Conservation (phyloP, 83 land plant species). For the Larix sibirica region DNA sequence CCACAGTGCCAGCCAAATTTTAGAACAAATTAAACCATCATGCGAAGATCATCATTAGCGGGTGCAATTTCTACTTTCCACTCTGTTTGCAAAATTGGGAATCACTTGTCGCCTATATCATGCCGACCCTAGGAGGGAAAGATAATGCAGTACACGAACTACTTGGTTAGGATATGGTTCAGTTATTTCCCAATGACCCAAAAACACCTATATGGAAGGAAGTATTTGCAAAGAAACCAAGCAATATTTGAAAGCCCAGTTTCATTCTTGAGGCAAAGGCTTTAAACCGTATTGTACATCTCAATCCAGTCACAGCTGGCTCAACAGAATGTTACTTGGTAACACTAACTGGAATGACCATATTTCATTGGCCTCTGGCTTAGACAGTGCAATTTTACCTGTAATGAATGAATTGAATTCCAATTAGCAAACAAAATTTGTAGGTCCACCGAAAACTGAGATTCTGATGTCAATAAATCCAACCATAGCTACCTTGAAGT, state of each 20-base stretch:
- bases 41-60: not conserved
- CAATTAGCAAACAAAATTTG: conserved; percentile 3
- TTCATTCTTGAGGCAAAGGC: not conserved
- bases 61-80: not conserved
- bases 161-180: no score
- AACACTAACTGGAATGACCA: not conserved
- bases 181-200: not conserved
- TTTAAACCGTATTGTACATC: not conserved
- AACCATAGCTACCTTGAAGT: not conserved
- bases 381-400: not conserved
- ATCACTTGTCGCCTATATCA: no score
- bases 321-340: not conserved
- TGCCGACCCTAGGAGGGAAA: not conserved
- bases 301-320: not conserved
- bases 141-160: not conserved
- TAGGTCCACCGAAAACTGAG: not conserved
- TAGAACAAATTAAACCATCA: not conserved
- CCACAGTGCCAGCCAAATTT: not conserved
- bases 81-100: conserved; percentile 1
- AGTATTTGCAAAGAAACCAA: not conserved
- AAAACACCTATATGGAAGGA: not conserved
- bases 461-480: not conserved
- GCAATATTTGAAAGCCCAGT: not conserved
- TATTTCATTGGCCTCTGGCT: not conserved
- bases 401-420: not conserved